A percentile compares a stretch with the other conserved stretches of the same genome.
These are phyloP conservation scores for Salvia splendens DNA, from an alignment of 257 asterid species.

Conservation along the genomic window DNA sequence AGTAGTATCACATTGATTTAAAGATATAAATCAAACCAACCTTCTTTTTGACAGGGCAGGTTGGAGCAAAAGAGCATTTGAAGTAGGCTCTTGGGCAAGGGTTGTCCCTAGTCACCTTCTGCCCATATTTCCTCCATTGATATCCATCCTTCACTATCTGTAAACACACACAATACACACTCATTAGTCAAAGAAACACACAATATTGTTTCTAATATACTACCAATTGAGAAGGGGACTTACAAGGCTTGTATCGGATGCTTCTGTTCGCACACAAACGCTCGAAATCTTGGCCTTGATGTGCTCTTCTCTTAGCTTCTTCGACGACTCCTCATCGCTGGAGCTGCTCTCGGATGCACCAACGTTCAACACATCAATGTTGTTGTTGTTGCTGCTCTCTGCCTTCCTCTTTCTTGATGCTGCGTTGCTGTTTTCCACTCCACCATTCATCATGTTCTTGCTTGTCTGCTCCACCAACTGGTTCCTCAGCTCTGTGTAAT, in stretches of 20 bases:
- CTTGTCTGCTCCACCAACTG: constrained; percentile 54
- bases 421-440: constrained; percentile 16
- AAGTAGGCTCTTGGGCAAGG: constrained; percentile 80
- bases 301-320: constrained; percentile 70
- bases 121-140: constrained; percentile 84
- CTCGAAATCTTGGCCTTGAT: constrained; percentile 63
- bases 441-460: constrained; percentile 33
- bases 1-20: background rate
- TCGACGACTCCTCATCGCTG: constrained; percentile 72
- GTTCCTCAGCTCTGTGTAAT: constrained; percentile 56
- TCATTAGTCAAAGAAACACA: background rate
- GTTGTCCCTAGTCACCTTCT: constrained; percentile 71
- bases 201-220: background rate
- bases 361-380: constrained; percentile 27
- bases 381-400: constrained; percentile 35
- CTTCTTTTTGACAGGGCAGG: constrained; percentile 93
- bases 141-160: constrained; percentile 89
- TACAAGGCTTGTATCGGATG: constrained; percentile 91
- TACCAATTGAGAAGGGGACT: constrained; percentile 30
- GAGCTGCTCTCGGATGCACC: constrained; percentile 75
- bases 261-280: constrained; percentile 55
- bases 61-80: constrained; percentile 94
- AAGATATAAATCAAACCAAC: constrained; percentile 33
- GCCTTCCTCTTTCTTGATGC: constrained; percentile 66
- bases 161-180: constrained; percentile 9